phyloP scores from a whole-genome alignment of 228 moss, liverwort and hornwort genomes.

The Sphagnum fallax region DNA sequence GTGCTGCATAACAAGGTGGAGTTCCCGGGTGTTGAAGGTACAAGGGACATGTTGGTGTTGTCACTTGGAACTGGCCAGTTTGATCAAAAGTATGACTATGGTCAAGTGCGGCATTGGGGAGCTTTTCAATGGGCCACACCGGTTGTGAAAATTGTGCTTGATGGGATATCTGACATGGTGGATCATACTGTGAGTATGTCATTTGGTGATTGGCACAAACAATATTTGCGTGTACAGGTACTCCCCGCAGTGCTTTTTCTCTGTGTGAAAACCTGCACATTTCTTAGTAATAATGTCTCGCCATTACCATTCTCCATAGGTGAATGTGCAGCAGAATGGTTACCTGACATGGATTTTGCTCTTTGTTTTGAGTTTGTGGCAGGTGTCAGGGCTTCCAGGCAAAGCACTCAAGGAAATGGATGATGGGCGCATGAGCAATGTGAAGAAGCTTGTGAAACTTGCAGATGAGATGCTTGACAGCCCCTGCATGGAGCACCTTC shows the following conservation, averaged over 20 bases:
- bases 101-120: conserved; percentile 70
- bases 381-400: conserved; percentile 79
- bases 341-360: neutral
- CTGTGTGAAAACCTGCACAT: too few relatives aligned
- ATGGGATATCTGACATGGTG: conserved; percentile 85
- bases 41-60: conserved; percentile 68
- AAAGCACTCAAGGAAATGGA: conserved; percentile 46
- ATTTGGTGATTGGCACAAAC: conserved; percentile 65
- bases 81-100: conserved; percentile 60
- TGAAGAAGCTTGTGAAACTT: conserved; percentile 54
- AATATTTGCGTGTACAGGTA: conserved; percentile 88
- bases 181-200: conserved; percentile 91
- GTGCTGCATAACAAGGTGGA: conserved; percentile 90
- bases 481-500: conserved; percentile 82
- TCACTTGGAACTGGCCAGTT: conserved; percentile 88
- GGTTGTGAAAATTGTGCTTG: conserved; percentile 74
- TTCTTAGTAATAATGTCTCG: too few relatives aligned
- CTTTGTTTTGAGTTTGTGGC: neutral
- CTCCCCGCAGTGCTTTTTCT: too few relatives aligned
- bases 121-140: conserved; percentile 89
- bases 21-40: conserved; percentile 59
- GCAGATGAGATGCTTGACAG: conserved; percentile 60
- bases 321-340: too few relatives aligned
- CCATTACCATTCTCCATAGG: too few relatives aligned
- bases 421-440: conserved; percentile 33